Evolutionary conservation across 768 basidiomycete genomes (phyloP).

Genomic region (Asterophora lycoperdoides): DNA sequence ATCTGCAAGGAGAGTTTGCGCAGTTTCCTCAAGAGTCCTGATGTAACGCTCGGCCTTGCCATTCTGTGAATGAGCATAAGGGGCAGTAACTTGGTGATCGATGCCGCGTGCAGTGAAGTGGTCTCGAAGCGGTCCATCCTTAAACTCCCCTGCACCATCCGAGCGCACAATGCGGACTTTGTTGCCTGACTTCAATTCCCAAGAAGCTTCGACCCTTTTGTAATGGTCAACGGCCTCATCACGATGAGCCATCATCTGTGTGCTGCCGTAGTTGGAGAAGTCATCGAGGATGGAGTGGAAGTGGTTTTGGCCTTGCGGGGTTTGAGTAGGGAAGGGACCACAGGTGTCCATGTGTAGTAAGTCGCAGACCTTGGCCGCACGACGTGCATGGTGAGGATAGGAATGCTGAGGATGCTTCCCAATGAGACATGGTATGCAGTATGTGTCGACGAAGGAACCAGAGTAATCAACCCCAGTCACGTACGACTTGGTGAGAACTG

Average conservation of each 20-base stretch:
- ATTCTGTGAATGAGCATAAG: no score
- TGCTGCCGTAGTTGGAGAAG: slow-evolving; percentile 16
- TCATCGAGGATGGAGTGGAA: no score
- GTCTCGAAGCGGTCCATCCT: no score
- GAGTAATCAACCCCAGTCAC: slow-evolving; percentile 11
- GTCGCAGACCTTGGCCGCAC: slow-evolving; percentile 12
- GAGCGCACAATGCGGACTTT: not conserved
- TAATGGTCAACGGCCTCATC: slow-evolving; percentile 9
- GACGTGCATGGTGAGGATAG: slow-evolving; percentile 6
- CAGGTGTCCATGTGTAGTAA: slow-evolving; percentile 23
- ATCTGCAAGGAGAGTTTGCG: no score
- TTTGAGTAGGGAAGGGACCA: slow-evolving; percentile 20
- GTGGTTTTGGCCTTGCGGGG: no score
- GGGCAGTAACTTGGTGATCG: no score
- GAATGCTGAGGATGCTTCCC: no score
- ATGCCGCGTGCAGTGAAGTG: no score
- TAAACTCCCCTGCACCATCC: slow-evolving; percentile 2
- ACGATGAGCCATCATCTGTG: slow-evolving; percentile 2
- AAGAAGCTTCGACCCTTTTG: no score
- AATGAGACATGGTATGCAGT: slow-evolving; percentile 21
- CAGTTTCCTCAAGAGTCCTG: no score
- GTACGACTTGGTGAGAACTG: slow-evolving; percentile 14
- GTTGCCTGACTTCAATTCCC: slow-evolving; percentile 1
- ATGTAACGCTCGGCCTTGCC: no score
- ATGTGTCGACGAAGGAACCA: not conserved